phyloP scores from a whole-genome alignment of 2,329 filamentous ascomycete species.

The Sporothrix brasiliensis region DNA sequence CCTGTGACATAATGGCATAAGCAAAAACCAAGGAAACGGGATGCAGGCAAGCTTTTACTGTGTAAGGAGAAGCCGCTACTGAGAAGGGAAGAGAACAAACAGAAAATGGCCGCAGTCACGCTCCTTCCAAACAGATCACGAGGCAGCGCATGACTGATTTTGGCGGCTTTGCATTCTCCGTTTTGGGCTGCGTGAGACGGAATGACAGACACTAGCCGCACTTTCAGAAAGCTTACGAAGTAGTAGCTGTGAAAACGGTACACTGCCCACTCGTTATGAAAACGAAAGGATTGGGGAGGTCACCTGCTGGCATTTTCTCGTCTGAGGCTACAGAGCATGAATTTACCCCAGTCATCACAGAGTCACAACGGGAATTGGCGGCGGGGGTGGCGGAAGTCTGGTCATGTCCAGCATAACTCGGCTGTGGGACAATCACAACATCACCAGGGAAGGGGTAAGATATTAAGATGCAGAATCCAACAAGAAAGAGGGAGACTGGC shows the following conservation, averaged over 20 bases:
- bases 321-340: not conserved
- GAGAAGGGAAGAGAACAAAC: not conserved
- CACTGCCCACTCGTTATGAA: not conserved
- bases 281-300: slow-evolving; percentile 13
- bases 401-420: not conserved
- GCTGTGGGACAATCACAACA: not conserved
- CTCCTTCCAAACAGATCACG: not conserved
- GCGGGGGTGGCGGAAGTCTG: slow-evolving; percentile 21
- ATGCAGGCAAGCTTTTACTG: too few species aligned
- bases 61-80: not conserved
- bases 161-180: not conserved
- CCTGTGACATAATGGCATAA: slow-evolving; percentile 1
- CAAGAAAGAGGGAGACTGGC: not conserved
- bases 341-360: not conserved
- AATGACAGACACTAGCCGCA: too few species aligned
- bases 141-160: slow-evolving; percentile 19
- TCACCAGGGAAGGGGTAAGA: not conserved
- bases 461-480: not conserved
- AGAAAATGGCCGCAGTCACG: slow-evolving; percentile 3
- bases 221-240: too few species aligned
- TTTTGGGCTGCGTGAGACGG: not conserved
- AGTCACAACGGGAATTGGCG: not conserved
- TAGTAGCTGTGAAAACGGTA: not conserved
- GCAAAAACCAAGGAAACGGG: not conserved
- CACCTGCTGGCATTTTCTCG: not conserved